These are phyloP conservation scores for Ceratocystis albifundus DNA, from an alignment of 2,329 filamentous ascomycete genomes.

Conservation along the genomic window DNA sequence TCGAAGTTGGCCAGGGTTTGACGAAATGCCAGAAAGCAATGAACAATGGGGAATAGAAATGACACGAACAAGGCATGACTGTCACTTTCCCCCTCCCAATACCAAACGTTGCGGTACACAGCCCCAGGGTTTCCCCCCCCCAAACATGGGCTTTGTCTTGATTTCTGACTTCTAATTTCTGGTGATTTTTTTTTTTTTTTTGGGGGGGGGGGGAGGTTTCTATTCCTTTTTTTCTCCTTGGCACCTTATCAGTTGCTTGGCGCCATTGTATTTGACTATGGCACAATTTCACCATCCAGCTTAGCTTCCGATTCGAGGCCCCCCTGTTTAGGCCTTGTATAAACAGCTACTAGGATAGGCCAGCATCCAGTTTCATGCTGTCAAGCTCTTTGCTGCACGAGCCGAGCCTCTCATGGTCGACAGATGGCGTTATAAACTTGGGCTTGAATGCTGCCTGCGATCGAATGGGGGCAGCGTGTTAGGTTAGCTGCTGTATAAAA, in stretches of 20 bases:
- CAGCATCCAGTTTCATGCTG: neutral
- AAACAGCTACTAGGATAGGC: neutral
- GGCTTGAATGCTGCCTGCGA: no score
- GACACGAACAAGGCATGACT: neutral
- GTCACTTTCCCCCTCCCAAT: neutral
- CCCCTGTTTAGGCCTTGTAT: neutral
- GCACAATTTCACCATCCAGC: neutral
- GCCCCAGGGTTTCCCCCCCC: neutral
- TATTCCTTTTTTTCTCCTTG: neutral
- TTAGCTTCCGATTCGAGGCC: neutral
- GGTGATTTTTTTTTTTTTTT: neutral
- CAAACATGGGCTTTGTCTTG: neutral
- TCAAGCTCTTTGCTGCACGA: neutral
- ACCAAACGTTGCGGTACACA: neutral
- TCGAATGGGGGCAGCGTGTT: no score
- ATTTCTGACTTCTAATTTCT: no score
- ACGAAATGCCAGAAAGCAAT: neutral
- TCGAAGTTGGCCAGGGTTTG: no score
- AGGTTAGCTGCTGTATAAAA: no score
- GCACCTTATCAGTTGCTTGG: neutral
- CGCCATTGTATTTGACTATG: slow-evolving; percentile 10
- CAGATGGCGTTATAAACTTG: no score
- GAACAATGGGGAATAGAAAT: neutral
- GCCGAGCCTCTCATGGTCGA: no score
- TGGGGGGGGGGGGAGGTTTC: no score